Percentiles rank a stretch among this genome's conserved stretches.
Conservation (phyloP, 2,329 filamentous ascomycete species). For the Chaetomium sp. region DNA sequence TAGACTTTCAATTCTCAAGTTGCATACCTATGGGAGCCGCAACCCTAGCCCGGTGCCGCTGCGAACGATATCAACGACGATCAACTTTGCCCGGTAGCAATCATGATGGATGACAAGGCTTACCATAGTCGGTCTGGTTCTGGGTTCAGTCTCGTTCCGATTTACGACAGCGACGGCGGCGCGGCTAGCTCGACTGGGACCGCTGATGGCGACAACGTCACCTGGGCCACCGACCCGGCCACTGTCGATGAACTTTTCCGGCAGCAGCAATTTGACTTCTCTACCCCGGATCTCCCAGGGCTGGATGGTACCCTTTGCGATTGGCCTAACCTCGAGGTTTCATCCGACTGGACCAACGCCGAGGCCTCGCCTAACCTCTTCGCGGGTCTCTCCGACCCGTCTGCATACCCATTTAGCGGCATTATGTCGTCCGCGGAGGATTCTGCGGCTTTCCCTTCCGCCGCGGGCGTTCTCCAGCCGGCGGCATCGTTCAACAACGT, state of each 20-base stretch:
- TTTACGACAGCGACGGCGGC: too few relatives aligned
- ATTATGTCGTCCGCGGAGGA: too few relatives aligned
- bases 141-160: background rate
- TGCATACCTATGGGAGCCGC: background rate
- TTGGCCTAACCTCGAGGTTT: background rate
- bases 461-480: too few relatives aligned
- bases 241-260: background rate
- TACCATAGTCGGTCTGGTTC: too few relatives aligned
- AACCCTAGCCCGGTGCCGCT: too few relatives aligned
- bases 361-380: background rate
- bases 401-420: too few relatives aligned
- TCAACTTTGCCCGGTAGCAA: background rate
- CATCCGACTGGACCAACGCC: too few relatives aligned
- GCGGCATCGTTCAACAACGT: background rate
- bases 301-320: background rate
- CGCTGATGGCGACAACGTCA: background rate
- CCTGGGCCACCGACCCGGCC: background rate
- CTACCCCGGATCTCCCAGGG: too few relatives aligned
- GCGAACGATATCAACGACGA: background rate
- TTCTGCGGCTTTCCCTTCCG: too few relatives aligned
- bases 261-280: background rate
- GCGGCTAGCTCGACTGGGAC: too few relatives aligned
- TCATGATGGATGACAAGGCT: background rate
- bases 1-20: too few relatives aligned
- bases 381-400: too few relatives aligned